Evolutionary conservation across 441 rosid genomes (phyloP), one percentile per base, ranked within the genome.

Genomic region (Adansonia madagascariensis): DNA sequence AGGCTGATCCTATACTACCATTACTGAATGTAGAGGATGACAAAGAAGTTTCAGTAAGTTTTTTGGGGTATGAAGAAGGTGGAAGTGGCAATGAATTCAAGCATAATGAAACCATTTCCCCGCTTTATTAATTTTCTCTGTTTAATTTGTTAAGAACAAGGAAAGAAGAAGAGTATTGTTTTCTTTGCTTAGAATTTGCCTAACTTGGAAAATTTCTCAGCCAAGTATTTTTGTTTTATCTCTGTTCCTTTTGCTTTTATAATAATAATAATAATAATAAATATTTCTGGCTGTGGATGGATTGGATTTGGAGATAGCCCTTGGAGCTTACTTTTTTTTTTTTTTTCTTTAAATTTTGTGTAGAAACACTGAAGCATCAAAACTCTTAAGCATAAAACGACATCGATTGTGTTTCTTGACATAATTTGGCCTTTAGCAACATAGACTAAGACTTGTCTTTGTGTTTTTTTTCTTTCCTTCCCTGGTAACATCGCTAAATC

Each of bases 71-170:
- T 60, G 88, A 84, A 80, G 86, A 79, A 75, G 89, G 85, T 53
- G 84, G 83, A 0, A 84, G 84, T 70, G 85, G 87, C 20, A 88
- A 79, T 20, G 90, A 87, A 82, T 92, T 91, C 66, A 91, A 79
- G 84, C 75, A 87, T 55, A 91, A 80, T 24, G 93, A 91, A 86
- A 87, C 86, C 97, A 92, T 91, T 73, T 56, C 39, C 15, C 18
- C 63, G 70, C 39, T 17, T 39, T 35, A 15, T 15, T 52, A 8
- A 4, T 64, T 15, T 49, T 75, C 56, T 22, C 46, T 14, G 60
- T 68, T 44, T 66, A 24, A 53, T 39, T 66, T 43, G 12, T 41
- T 55, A 20, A 62, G 66, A 62, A 62, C 31, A 62, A 31, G 11
- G 56, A 52, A 12, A 39, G 43, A 10, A 55, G 46, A 18, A 9